Conservation (phyloP, 2,329 filamentous ascomycete genomes). For the Ophiostoma australiae region DNA sequence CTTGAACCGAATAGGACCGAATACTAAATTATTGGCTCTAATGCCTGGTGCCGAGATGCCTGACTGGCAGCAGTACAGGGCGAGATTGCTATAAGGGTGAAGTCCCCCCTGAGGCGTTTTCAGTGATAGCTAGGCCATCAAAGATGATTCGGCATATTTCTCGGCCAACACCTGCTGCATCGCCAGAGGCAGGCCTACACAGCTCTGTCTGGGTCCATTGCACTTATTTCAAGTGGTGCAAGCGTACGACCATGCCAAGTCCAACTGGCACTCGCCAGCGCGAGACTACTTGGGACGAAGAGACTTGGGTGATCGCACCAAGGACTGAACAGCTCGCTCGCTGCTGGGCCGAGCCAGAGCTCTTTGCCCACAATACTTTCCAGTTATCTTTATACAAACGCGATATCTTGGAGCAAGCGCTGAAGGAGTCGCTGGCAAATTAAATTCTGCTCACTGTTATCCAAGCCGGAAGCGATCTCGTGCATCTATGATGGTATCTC, state of each 20-base stretch:
- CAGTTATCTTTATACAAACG: no score
- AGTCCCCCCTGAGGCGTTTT: not conserved
- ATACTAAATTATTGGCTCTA: not conserved
- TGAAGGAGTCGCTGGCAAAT: not conserved
- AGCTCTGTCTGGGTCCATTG: not conserved
- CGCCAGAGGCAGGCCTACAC: not conserved
- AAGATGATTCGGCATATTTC: not conserved
- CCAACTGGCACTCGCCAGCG: not conserved
- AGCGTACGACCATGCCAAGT: not conserved
- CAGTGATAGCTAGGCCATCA: not conserved
- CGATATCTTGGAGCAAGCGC: no score
- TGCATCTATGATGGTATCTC: no score
- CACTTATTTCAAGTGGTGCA: not conserved
- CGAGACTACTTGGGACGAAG: no score
- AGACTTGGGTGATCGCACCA: no score
- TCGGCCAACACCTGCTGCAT: not conserved
- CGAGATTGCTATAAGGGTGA: not conserved
- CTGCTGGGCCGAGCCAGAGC: no score
- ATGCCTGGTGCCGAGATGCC: not conserved
- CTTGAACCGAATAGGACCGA: not conserved
- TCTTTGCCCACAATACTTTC: no score
- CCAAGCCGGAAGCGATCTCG: no score
- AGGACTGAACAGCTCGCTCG: no score
- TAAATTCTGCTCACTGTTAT: not conserved
- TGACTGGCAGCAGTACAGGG: not conserved